A percentile compares a stretch with the other conserved stretches of the same genome.
Conservation (phyloP, 805 yeast genomes). For the Myxozyma sirexii region DNA sequence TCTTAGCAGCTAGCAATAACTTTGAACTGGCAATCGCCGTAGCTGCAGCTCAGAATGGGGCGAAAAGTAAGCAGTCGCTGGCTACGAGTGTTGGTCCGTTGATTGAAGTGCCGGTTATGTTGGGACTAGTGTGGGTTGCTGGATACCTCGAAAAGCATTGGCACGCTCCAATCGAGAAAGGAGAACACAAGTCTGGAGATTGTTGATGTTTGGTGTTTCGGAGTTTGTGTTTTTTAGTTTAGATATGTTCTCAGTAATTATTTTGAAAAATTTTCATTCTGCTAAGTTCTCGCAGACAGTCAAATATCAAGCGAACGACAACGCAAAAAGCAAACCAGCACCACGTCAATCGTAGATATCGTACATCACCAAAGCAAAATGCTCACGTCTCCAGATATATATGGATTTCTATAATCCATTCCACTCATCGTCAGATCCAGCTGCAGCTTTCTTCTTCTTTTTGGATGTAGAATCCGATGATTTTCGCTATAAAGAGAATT, state of each 20-base stretch:
- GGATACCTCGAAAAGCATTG: background rate
- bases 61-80: conserved; percentile 54
- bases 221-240: background rate
- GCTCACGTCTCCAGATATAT: too few species aligned
- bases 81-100: conserved; percentile 64
- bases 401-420: background rate
- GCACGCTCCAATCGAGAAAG: background rate
- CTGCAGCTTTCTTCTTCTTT: conserved; percentile 15
- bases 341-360: background rate
- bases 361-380: background rate
- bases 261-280: too few species aligned
- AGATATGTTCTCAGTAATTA: too few species aligned
- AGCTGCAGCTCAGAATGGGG: conserved; percentile 55
- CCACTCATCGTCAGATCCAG: conserved; percentile 25
- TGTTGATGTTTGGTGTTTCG: background rate
- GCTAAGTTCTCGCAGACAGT: too few species aligned
- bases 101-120: conserved; percentile 56
- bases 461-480: conserved; percentile 2
- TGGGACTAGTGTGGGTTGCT: conserved; percentile 31
- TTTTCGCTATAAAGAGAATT: conserved; percentile 5
- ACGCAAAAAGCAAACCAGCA: background rate
- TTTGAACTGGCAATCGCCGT: conserved; percentile 60
- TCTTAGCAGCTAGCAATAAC: conserved; percentile 61
- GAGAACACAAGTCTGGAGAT: background rate
- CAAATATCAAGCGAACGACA: too few species aligned